These are phyloP conservation scores for Dactylorhiza incarnata DNA, from an alignment of 106 monocot species.

Conservation along the genomic window DNA sequence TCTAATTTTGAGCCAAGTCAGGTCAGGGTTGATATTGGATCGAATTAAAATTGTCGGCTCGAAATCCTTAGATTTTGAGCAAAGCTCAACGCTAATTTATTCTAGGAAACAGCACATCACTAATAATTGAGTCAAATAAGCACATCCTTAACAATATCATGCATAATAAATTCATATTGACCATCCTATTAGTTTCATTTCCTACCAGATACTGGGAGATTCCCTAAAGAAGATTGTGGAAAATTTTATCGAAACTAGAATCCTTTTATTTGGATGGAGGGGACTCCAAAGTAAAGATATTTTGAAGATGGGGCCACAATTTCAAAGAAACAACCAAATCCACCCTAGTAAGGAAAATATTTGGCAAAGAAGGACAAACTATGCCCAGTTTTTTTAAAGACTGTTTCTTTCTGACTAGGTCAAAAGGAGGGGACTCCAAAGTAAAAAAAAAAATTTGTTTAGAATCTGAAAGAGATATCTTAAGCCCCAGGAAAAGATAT, in stretches of 20 bases:
- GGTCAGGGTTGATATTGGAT: too few species aligned
- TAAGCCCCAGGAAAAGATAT: background rate
- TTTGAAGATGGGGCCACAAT: background rate
- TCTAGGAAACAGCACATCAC: too few species aligned
- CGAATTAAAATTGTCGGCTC: too few species aligned
- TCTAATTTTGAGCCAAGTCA: too few species aligned
- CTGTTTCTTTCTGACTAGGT: conserved; percentile 6
- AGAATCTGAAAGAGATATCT: background rate
- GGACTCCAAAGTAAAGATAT: background rate
- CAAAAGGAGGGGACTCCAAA: conserved; percentile 12
- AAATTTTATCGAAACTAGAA: background rate
- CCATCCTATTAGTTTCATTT: too few species aligned
- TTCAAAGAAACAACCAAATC: background rate
- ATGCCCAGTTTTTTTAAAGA: too few species aligned
- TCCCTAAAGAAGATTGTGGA: background rate
- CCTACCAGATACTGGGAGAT: background rate
- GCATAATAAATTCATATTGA: too few species aligned
- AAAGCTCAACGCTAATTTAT: too few species aligned
- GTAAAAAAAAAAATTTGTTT: background rate
- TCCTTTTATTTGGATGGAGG: background rate
- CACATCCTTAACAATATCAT: too few species aligned
- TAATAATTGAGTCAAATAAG: too few species aligned
- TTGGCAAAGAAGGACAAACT: too few species aligned
- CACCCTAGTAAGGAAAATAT: background rate
- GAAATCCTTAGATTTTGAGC: too few species aligned